Percentiles rank a stretch among this genome's conserved stretches.
phyloP scores from a whole-genome alignment of 1,284 basidiomycete genomes.

The Waitea zeae region DNA sequence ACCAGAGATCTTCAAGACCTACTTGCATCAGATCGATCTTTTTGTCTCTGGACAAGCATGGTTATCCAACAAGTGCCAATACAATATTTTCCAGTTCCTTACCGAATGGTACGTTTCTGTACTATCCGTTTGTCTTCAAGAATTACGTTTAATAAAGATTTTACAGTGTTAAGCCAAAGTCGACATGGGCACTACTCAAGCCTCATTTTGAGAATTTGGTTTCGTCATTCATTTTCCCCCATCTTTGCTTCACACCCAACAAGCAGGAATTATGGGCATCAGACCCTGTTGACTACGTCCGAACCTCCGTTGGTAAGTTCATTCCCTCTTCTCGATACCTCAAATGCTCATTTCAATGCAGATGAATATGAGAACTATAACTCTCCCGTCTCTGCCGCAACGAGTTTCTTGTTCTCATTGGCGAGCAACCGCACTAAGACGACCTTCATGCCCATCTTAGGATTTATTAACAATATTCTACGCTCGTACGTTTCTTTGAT shows the following conservation, averaged over 20 bases:
- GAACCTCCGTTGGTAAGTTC: constrained; percentile 46
- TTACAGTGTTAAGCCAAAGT: constrained; percentile 69
- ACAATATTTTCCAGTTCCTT: constrained; percentile 68
- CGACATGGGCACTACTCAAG: constrained; percentile 73
- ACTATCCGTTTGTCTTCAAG: background rate
- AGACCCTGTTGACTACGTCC: constrained; percentile 69
- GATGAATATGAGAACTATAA: constrained; percentile 70
- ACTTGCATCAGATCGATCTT: constrained; percentile 59
- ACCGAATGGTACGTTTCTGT: constrained; percentile 58
- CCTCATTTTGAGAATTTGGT: constrained; percentile 65
- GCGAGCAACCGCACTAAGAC: constrained; percentile 63
- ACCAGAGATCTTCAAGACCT: constrained; percentile 69
- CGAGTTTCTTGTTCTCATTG: constrained; percentile 61
- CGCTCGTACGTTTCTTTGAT: constrained; percentile 31
- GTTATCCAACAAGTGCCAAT: constrained; percentile 69
- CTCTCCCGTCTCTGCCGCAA: constrained; percentile 61
- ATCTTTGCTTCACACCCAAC: constrained; percentile 55
- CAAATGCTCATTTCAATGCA: constrained; percentile 11
- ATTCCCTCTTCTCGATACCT: constrained; percentile 1
- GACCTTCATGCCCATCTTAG: constrained; percentile 62
- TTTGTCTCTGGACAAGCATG: constrained; percentile 55
- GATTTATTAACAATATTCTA: constrained; percentile 57
- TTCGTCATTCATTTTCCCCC: constrained; percentile 70
- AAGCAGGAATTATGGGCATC: constrained; percentile 56
- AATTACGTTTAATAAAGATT: no score